These are phyloP conservation scores for Kwoniella heveanensis DNA, from an alignment of 768 basidiomycete species.

Conservation along the genomic window DNA sequence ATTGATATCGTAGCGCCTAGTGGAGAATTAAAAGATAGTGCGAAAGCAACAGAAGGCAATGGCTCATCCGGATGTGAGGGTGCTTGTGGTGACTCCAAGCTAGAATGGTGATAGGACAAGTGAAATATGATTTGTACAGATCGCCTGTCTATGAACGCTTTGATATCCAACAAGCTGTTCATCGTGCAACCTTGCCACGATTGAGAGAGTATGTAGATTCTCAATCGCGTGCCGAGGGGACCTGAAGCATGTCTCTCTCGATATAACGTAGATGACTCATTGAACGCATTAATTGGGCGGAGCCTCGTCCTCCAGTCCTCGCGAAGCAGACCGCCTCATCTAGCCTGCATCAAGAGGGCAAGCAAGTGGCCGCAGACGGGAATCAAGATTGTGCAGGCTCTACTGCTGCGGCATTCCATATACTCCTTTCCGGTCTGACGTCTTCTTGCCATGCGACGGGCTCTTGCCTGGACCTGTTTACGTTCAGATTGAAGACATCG, in stretches of 20 bases:
- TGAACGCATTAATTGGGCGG: too few species aligned
- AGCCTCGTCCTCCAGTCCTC: too few species aligned
- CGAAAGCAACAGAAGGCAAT: not conserved
- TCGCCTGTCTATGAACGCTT: too few species aligned
- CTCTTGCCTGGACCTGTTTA: not conserved
- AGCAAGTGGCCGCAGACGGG: too few species aligned
- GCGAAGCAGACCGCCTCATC: too few species aligned
- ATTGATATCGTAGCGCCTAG: conserved; percentile 40
- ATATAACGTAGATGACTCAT: too few species aligned
- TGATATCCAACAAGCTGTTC: too few species aligned
- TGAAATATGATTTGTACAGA: too few species aligned
- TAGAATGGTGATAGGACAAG: conserved; percentile 33
- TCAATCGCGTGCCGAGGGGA: too few species aligned
- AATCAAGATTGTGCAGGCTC: not conserved
- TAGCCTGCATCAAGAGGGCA: not conserved
- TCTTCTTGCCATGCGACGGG: not conserved
- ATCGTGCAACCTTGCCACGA: too few species aligned
- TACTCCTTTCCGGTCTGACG: not conserved
- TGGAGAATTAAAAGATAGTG: conserved; percentile 24
- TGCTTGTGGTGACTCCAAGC: conserved; percentile 28
- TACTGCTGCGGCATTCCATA: not conserved
- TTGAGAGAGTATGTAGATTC: too few species aligned
- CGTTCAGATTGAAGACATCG: not conserved
- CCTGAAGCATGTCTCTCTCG: too few species aligned
- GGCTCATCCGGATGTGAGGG: conserved; percentile 7